Evolutionary conservation across 2,329 filamentous ascomycete genomes (phyloP), one percentile per base, ranked within the genome.

Genomic region (Botrytis porri): DNA sequence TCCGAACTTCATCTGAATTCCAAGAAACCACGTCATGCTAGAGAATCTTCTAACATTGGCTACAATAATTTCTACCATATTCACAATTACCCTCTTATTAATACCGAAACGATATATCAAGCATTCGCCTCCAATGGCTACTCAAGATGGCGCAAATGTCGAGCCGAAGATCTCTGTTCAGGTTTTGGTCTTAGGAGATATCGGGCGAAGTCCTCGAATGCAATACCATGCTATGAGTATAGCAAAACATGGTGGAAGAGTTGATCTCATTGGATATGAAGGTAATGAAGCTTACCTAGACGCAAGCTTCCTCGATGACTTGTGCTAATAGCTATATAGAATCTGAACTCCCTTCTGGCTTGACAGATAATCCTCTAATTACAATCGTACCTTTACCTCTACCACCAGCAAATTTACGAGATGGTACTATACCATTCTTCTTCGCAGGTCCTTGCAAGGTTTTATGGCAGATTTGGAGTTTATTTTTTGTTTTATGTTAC

Each of bases 221-320:
- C 95, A 98, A 81, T 98, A 99, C 79, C 96, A 99, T 87, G 95
- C 95, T 32, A 85, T 97, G 77, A 98, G 95, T 81, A 90, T 98
- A 79, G 93, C 94, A 59, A 92, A 91, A 78, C 90, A 94, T 80
- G 93, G 93, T 37, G 92, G 90, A 10, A 86, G 87, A 48, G 95
- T 98, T 32, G 90, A 95, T 80, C 84, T 99, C 20, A 91, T 99
- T 77, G 96, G 95, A 63, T 98, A 98, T 81, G 86, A 91, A 81
- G 93, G 94, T 95, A 81, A 43, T 10, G 69, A 41, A 37, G 39
- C 41, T 39, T 8, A 14, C 37, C 7, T 29, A 60, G 29, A 43
- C 22, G 37, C n/a, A 59, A 35, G 37, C 37, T 65, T 39, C 7
- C 9, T n/a, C n/a, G 16, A 3, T 32, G 35, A 12, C 48, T 45